phyloP scores from a whole-genome alignment of 345 rosid species.

The Geranium rotundifolium region DNA sequence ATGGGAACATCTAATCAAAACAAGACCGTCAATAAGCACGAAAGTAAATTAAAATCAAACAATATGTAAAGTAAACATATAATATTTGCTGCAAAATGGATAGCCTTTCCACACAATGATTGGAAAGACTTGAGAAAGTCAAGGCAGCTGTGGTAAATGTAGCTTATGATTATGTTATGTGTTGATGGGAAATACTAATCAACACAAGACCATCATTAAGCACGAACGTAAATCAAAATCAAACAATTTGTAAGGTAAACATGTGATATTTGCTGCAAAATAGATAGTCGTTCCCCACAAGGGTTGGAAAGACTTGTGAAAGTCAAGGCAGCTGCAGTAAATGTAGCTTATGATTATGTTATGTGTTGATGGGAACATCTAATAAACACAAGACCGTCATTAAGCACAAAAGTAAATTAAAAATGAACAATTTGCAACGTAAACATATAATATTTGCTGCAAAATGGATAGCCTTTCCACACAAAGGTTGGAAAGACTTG shows the following conservation, averaged over 20 bases:
- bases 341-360: conserved; percentile 19
- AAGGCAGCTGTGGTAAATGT: not conserved
- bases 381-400: conserved; percentile 21
- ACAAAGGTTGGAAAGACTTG: not conserved
- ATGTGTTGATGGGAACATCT: conserved; percentile 8
- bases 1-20: conserved; percentile 12
- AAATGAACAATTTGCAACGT: not conserved
- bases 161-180: conserved; percentile 17
- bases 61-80: not conserved
- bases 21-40: conserved; percentile 25
- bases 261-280: not conserved
- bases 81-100: not conserved
- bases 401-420: conserved; percentile 11
- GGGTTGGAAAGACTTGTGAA: not conserved
- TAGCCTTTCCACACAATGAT: conserved; percentile 2
- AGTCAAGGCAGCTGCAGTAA: not conserved
- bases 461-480: conserved; percentile 4
- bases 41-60: too few relatives aligned
- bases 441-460: not conserved
- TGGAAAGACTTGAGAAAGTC: not conserved
- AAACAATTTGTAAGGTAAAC: too few relatives aligned
- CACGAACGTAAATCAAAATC: conserved; percentile 6
- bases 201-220: conserved; percentile 49
- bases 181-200: conserved; percentile 13
- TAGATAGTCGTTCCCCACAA: not conserved